Evolutionary conservation across 495 filamentous ascomycete species (phyloP).

Genomic region (Hypomontagnella monticulosa): DNA sequence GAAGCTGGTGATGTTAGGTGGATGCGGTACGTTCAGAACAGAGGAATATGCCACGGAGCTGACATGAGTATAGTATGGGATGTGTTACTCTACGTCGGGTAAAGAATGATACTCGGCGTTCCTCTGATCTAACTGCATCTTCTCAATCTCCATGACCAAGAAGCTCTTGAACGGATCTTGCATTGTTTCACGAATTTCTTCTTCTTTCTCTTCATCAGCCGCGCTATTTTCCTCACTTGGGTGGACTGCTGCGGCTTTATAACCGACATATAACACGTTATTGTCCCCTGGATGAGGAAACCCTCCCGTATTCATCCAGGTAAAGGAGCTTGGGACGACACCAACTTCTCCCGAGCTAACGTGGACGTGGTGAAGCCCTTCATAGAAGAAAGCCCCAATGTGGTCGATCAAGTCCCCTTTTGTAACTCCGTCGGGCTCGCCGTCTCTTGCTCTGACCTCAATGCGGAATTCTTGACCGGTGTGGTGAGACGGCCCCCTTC

Average conservation of each 20-base stretch:
- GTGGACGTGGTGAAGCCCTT: background rate
- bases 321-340: background rate
- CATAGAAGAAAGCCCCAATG: constrained; percentile 11
- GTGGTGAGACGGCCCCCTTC: background rate
- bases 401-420: constrained; percentile 9
- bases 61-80: too few species aligned
- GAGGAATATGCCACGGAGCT: too few species aligned
- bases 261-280: constrained; percentile 12
- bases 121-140: too few species aligned
- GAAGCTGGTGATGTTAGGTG: too few species aligned
- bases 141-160: too few species aligned
- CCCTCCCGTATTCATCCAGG: background rate
- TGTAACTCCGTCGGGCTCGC: constrained; percentile 17
- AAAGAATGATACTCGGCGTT: too few species aligned
- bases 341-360: background rate
- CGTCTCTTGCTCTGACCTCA: constrained; percentile 4
- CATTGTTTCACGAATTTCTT: too few species aligned
- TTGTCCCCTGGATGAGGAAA: constrained; percentile 1
- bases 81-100: too few species aligned
- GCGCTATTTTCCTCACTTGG: too few species aligned
- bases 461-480: constrained; percentile 4
- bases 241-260: background rate
- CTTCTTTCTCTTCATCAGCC: background rate
- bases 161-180: too few species aligned
- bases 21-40: too few species aligned